Percentiles rank a stretch among this genome's conserved stretches.
These are phyloP conservation scores for Dendrostoma leiphaemia DNA, from an alignment of 2,329 filamentous ascomycete species.

Conservation along the genomic window DNA sequence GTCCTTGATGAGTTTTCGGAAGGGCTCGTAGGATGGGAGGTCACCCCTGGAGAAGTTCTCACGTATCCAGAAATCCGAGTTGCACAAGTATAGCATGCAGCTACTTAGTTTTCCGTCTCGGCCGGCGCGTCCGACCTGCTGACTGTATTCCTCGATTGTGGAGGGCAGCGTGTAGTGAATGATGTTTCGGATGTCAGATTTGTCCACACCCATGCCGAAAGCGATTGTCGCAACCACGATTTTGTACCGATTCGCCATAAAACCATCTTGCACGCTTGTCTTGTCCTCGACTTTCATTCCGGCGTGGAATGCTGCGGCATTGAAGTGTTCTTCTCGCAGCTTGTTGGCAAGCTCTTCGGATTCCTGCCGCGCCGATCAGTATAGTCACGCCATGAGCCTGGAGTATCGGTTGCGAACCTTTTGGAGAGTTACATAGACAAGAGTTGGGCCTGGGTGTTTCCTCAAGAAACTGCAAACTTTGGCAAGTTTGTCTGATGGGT, in stretches of 20 bases:
- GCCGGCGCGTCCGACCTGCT: slow-evolving; percentile 56
- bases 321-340: slow-evolving; percentile 36
- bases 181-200: slow-evolving; percentile 52
- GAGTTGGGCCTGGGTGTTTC: slow-evolving; percentile 50
- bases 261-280: slow-evolving; percentile 46
- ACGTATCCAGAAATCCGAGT: slow-evolving; percentile 54
- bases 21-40: slow-evolving; percentile 49
- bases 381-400: too few species aligned
- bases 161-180: slow-evolving; percentile 50
- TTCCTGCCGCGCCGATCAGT: slow-evolving; percentile 28
- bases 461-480: slow-evolving; percentile 47
- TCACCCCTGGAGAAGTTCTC: slow-evolving; percentile 61
- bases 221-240: slow-evolving; percentile 56
- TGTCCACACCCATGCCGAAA: slow-evolving; percentile 61
- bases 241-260: slow-evolving; percentile 43
- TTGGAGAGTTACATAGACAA: slow-evolving; percentile 61
- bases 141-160: slow-evolving; percentile 56
- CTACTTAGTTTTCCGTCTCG: slow-evolving; percentile 50
- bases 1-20: slow-evolving; percentile 47
- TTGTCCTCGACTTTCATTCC: slow-evolving; percentile 46
- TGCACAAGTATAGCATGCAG: slow-evolving; percentile 58
- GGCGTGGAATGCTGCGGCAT: slow-evolving; percentile 47
- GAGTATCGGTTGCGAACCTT: slow-evolving; percentile 29
- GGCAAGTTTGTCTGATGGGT: slow-evolving; percentile 43
- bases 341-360: slow-evolving; percentile 41